These are phyloP conservation scores for Pleurotus salmoneostramineus DNA, from an alignment of 768 basidiomycete species.

Conservation along the genomic window DNA sequence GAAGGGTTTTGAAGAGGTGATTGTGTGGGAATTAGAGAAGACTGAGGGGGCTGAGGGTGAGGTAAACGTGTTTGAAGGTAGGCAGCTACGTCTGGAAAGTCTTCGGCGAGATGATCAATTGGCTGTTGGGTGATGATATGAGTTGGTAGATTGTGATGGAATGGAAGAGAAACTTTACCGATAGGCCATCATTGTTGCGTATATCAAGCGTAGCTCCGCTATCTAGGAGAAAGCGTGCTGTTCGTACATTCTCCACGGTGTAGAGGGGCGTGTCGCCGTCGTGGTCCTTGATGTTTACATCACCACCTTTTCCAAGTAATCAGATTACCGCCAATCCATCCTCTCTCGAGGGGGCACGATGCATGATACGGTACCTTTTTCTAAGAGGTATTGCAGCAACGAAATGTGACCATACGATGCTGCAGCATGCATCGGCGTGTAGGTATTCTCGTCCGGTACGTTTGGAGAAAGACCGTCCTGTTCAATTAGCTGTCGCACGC, in stretches of 20 bases:
- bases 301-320: slow-evolving; percentile 51
- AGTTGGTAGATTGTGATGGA: not conserved
- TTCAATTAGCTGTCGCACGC: slow-evolving; percentile 49
- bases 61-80: slow-evolving; percentile 47
- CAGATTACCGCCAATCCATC: too few relatives aligned
- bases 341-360: too few relatives aligned
- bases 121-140: slow-evolving; percentile 39
- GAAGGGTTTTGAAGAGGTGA: slow-evolving; percentile 29
- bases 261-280: slow-evolving; percentile 93
- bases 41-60: slow-evolving; percentile 13
- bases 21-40: slow-evolving; percentile 14
- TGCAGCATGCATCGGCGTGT: slow-evolving; percentile 88
- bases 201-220: slow-evolving; percentile 66
- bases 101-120: slow-evolving; percentile 63
- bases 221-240: slow-evolving; percentile 74
- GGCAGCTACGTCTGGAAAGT: slow-evolving; percentile 63
- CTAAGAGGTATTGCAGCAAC: slow-evolving; percentile 74
- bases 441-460: slow-evolving; percentile 64
- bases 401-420: slow-evolving; percentile 86
- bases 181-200: slow-evolving; percentile 69
- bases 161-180: slow-evolving; percentile 44
- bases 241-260: slow-evolving; percentile 79
- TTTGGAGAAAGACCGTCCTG: slow-evolving; percentile 63
- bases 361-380: slow-evolving; percentile 45
- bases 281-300: slow-evolving; percentile 80